A percentile compares a stretch with the other conserved stretches of the same genome.
Evolutionary conservation across 1,139 yeast genomes (phyloP).

Genomic region (Pichia norvegensis): DNA sequence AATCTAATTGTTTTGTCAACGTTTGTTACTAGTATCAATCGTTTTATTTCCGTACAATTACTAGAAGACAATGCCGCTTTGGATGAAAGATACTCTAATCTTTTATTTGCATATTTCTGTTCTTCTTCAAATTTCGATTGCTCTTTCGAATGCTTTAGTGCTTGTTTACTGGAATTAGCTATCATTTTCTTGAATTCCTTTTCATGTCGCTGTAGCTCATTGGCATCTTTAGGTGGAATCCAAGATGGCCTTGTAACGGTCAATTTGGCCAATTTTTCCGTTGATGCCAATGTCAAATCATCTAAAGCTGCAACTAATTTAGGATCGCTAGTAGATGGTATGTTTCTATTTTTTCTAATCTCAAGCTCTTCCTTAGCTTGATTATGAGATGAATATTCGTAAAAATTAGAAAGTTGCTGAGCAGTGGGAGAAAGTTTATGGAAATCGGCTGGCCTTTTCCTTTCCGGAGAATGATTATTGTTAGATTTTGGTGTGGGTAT

Average conservation of each 20-base stretch:
- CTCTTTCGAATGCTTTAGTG: conserved; percentile 23
- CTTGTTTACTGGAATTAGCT: conserved; percentile 31
- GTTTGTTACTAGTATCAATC: conserved; percentile 25
- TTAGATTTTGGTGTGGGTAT: neutral
- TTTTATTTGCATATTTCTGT: conserved; percentile 29
- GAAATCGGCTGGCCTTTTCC: conserved; percentile 30
- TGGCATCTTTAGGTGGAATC: conserved; percentile 41
- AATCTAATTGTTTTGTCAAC: neutral
- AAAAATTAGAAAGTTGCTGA: conserved; percentile 34
- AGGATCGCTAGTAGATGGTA: conserved; percentile 20
- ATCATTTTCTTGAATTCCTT: conserved; percentile 35
- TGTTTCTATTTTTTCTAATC: conserved; percentile 22
- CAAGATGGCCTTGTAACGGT: conserved; percentile 43
- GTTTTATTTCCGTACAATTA: conserved; percentile 33
- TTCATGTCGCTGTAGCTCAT: conserved; percentile 37
- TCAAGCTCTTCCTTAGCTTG: conserved; percentile 32
- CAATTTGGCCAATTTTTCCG: conserved; percentile 34
- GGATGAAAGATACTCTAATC: conserved; percentile 29
- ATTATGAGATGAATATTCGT: conserved; percentile 32
- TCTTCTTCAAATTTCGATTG: conserved; percentile 27
- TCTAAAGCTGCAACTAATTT: conserved; percentile 28
- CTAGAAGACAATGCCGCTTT: conserved; percentile 28
- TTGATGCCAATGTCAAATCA: conserved; percentile 39
- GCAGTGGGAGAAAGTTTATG: conserved; percentile 35
- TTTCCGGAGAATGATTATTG: conserved; percentile 31